Base-by-base conservation (phyloP, 1,139 yeast species). In the Diutina siamensis region DNA sequence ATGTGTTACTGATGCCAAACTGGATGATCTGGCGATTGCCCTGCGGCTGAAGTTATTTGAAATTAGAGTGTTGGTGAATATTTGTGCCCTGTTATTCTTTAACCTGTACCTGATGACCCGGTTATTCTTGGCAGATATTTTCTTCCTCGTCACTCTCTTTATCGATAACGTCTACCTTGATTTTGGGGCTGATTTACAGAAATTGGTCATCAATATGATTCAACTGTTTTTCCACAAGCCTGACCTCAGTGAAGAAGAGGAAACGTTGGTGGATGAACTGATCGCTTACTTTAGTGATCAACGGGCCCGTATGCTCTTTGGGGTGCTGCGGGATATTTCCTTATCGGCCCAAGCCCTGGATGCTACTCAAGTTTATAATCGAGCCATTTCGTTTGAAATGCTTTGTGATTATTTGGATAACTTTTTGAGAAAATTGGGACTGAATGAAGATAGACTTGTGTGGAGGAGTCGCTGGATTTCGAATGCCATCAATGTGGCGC, bases 401-500 rank as follows among this genome's bases (percentile, higher is more conserved):
- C 72, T 85, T 41, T 78, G 87, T 52, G 78, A 76, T 45, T 69
- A 82, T 45, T 64, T 86, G 51, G 63, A 78, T 47, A 74, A 72
- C 21, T 72, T 84, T 47, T 63, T 71, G 25, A 47, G 56, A 1
- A 57, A 53, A 8, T 66, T 84, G 55, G 80, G 79, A 4, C 69
- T 78, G n/a, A 68, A 78, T 3, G 73, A 63, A 48, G 75, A 76
- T 46, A 71, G 73, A 44, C 68, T 74, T 7, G 68, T 72, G 36
- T 83, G 92, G 86, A 68, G 78, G 52, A 66, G 81, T 8, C 72
- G 84, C 48, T 85, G 92, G 87, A 72, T 78, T 51, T 71, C 83
- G 28, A 74, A 78, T 54, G 76, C 83, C 1, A 67, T 82, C 53
- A 80, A 78, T 51, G 74, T 83, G 19, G 84, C 88, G 1, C 80